Conservation (phyloP, 345 rosid species). For the Noccaea caerulescens region DNA sequence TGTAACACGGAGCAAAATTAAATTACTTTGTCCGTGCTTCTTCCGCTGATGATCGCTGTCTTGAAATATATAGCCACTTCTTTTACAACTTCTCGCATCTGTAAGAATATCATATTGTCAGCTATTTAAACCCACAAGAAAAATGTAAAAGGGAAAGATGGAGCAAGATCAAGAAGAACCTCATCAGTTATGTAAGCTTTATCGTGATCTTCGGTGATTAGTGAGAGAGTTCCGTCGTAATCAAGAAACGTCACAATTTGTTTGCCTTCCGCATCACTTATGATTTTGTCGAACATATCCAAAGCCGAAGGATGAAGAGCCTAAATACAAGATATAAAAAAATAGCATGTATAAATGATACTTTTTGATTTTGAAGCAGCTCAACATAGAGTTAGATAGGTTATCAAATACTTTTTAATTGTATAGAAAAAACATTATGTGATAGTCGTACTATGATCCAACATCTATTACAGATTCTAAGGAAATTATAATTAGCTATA, state of each 20-base stretch:
- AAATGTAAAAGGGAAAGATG: no score
- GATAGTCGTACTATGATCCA: no score
- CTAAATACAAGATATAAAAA: constrained; percentile 4
- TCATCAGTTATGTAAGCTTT: constrained; percentile 76
- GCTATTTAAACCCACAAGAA: neutral
- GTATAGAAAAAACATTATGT: no score
- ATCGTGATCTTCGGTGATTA: constrained; percentile 85
- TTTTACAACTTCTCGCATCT: constrained; percentile 84
- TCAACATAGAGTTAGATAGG: no score
- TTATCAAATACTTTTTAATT: no score
- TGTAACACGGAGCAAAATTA: neutral
- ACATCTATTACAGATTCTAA: no score
- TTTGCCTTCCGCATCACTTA: constrained; percentile 63
- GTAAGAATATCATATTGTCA: neutral
- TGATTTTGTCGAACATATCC: constrained; percentile 66
- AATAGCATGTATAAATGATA: neutral
- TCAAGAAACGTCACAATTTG: constrained; percentile 85
- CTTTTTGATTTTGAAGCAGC: no score
- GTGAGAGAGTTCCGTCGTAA: constrained; percentile 91
- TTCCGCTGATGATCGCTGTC: constrained; percentile 87
- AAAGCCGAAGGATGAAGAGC: constrained; percentile 72
- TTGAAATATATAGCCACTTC: constrained; percentile 67
- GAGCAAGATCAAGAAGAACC: constrained; percentile 46
- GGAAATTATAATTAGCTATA: no score
- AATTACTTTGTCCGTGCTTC: constrained; percentile 78